Conservation (phyloP, 495 filamentous ascomycete species). For the Aspergillus saccharolyticus region DNA sequence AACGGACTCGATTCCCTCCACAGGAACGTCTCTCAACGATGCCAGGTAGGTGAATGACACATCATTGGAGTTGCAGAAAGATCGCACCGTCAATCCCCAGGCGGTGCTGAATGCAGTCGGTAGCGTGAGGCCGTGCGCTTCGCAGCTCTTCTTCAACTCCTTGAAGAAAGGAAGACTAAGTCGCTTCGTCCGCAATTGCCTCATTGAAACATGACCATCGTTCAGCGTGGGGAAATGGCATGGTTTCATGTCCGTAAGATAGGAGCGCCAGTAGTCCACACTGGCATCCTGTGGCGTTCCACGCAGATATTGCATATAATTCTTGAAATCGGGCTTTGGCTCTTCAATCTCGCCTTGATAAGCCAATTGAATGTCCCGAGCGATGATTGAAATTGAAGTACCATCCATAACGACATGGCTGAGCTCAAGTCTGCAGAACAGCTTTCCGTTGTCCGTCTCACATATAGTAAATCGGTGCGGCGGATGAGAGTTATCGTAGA, state of each 20-base stretch:
- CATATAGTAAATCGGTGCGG: conserved; percentile 49
- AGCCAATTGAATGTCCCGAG: conserved; percentile 42
- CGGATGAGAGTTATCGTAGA: conserved; percentile 31
- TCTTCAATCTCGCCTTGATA: conserved; percentile 39
- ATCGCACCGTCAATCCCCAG: conserved; percentile 49
- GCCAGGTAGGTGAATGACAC: conserved; percentile 52
- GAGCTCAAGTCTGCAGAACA: conserved; percentile 52
- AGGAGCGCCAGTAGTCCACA: conserved; percentile 49
- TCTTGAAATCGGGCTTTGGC: conserved; percentile 47
- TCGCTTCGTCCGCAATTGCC: conserved; percentile 31
- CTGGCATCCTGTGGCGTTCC: conserved; percentile 32
- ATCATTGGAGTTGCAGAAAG: conserved; percentile 45
- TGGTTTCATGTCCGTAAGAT: conserved; percentile 44
- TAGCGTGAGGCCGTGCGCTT: conserved; percentile 44
- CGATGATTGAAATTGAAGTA: conserved; percentile 42
- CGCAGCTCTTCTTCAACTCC: conserved; percentile 39
- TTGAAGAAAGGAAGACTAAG: conserved; percentile 26
- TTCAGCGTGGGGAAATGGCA: conserved; percentile 48
- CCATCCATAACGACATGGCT: conserved; percentile 53
- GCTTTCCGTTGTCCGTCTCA: conserved; percentile 30
- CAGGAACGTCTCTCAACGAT: conserved; percentile 46
- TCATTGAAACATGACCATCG: conserved; percentile 23
- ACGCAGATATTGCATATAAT: conserved; percentile 47
- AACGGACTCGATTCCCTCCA: conserved; percentile 41
- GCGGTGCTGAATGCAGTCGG: conserved; percentile 49